Conservation (phyloP, 1,139 yeast species). For the Pichia sp. region DNA sequence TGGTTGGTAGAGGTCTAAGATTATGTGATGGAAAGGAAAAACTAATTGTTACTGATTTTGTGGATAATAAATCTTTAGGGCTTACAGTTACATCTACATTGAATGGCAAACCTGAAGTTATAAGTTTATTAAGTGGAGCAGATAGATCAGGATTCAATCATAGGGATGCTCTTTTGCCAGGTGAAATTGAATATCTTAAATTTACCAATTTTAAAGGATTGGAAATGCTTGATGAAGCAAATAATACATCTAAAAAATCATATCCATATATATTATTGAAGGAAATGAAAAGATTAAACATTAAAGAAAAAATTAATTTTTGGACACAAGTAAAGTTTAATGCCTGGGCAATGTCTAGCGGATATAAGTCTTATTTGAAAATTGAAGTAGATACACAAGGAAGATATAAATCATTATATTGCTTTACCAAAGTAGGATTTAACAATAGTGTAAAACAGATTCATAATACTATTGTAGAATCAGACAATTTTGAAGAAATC, state of each 20-base stretch:
- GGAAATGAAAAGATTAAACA: conserved; percentile 5
- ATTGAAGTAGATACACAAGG: conserved; percentile 3
- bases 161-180: conserved; percentile 13
- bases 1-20: conserved; percentile 89
- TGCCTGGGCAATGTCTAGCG: conserved; percentile 12
- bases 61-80: conserved; percentile 52
- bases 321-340: conserved; percentile 11
- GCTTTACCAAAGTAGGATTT: conserved; percentile 1
- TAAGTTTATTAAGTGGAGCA: conserved; percentile 9
- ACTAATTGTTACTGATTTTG: conserved; percentile 77
- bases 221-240: conserved; percentile 22
- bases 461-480: neutral
- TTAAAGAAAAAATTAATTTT: neutral
- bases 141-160: conserved; percentile 6
- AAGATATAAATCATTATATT: conserved; percentile 8
- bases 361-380: conserved; percentile 8
- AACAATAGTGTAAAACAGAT: neutral
- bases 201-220: conserved; percentile 24
- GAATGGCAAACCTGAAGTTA: conserved; percentile 35
- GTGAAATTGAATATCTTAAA: conserved; percentile 25
- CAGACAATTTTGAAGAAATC: neutral
- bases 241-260: conserved; percentile 18
- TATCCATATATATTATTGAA: conserved; percentile 1
- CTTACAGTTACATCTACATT: conserved; percentile 58
- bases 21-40: conserved; percentile 50